Base-by-base conservation (phyloP, 371 early-diverging fungal species). In the Rhizomucor miehei region DNA sequence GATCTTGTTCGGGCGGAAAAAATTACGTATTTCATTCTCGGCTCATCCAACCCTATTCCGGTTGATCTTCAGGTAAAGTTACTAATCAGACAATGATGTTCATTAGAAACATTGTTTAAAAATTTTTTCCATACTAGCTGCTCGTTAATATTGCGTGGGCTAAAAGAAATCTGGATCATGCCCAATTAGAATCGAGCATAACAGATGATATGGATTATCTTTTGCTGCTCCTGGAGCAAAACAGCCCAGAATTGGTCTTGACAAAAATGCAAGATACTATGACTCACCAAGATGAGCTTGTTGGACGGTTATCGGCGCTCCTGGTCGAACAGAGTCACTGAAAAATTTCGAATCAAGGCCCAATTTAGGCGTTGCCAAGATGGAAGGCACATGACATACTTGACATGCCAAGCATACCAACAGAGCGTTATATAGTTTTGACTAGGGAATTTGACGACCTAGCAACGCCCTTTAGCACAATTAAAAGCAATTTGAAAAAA, bases 1-100 rank as follows among this genome's bases (percentile, higher is more conserved):
- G 69, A 69, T 23, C 56, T 60, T 45, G 63, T 69, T 14, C 51
- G 66, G 39, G 62, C 56, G 36, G 29, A 46, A 16, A n/a, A 17
- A 3, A 65, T 69, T 13, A n/a, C 40, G 0, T 16, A 10, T 13
- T 6, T 3, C 16, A 25, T 1, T 16, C 6, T 25, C 6, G 9
- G 1, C 6, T 3, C 23, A 38, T 17, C 17, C 19, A 25, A 6
- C 16, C 11, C 48, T 37, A 43, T 6, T 48, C 19, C 41, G 6
- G 24, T 8, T 8, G 59, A 52, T 39, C 23, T 59, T 13, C 48
- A 59, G 53, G 59, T 59, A 53, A 34, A 13, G n/a, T 24, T 56
- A 34, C 35, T 3, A 3, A 9, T 19, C 17, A 44, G n/a, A 8
- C 41, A 41, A 3, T 14, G 41, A 6, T 11, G 41, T 41, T 11